Evolutionary conservation across 139 green algal species (phyloP), one percentile per base, ranked within the genome.

Genomic region (Ettlia oleoabundans): DNA sequence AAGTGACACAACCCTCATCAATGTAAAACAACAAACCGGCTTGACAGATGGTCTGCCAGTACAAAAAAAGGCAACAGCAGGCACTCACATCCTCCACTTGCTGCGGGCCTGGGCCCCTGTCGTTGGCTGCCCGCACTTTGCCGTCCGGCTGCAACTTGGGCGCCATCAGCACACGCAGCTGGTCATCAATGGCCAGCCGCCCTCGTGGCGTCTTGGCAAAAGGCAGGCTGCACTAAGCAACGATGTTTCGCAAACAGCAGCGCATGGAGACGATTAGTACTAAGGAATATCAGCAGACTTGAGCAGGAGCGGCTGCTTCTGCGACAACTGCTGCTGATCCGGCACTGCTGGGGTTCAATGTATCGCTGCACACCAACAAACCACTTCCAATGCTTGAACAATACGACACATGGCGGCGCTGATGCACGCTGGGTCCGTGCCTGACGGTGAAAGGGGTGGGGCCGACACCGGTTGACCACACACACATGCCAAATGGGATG

Each of bases 401-500:
- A n/a, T n/a, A n/a, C n/a, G n/a, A n/a, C n/a, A n/a, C n/a, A n/a
- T n/a, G n/a, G n/a, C n/a, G n/a, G 3, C 61, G 24, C 61, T 3
- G 26, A 32, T 67, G 24, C n/a, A 32, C n/a, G n/a, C n/a, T n/a
- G 13, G 15, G 3, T 30, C 5, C 67, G 53, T 58, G n/a, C 63
- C 62, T 68, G 33, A 83, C 40, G 32, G 53, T 64, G n/a, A 83
- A 83, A 24, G 51, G 78, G 10, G 78, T 83, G 33, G 78, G 78
- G 0, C 94, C 95, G 5, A 98, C 93, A 0, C 94, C 94, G 1
- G 95, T 98, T 79, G 84, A 92, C 95, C 95, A 98, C 4, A 98
- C 94, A 67, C 93, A 94, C 32, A 98, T 68, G 5, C 95, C 95
- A 82, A 91, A 98, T 52, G 90, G 87, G 7, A 98, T 85, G 1